These are phyloP conservation scores for Annulohypoxylon stygium DNA, from an alignment of 495 filamentous ascomycete genomes.

Conservation along the genomic window DNA sequence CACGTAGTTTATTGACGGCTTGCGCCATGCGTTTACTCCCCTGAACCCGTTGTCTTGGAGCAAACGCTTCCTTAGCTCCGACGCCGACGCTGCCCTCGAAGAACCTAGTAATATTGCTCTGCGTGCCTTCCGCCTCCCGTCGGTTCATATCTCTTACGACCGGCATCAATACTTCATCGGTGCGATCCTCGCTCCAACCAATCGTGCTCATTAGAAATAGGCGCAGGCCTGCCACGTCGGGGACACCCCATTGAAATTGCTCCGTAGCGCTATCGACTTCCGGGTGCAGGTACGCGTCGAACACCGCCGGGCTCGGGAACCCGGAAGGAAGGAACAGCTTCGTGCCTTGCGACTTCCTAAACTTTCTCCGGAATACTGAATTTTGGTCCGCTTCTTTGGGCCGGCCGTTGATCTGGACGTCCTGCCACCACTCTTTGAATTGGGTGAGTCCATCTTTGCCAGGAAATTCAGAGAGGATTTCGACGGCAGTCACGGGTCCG, in stretches of 20 bases:
- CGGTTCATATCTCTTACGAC: slow-evolving; percentile 96
- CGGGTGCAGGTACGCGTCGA: slow-evolving; percentile 84
- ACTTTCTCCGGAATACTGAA: slow-evolving; percentile 82
- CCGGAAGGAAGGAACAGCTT: slow-evolving; percentile 85
- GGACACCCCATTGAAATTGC: slow-evolving; percentile 92
- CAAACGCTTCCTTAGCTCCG: slow-evolving; percentile 74
- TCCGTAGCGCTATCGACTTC: slow-evolving; percentile 84
- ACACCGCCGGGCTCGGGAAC: slow-evolving; percentile 82
- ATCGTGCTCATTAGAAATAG: slow-evolving; percentile 91
- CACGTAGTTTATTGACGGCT: slow-evolving; percentile 76
- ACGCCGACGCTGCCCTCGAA: slow-evolving; percentile 66
- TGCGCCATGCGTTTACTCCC: slow-evolving; percentile 86
- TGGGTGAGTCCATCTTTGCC: slow-evolving; percentile 64
- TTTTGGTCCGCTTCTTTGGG: slow-evolving; percentile 65
- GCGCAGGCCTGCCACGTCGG: slow-evolving; percentile 88
- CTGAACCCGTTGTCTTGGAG: slow-evolving; percentile 74
- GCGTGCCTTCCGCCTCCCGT: slow-evolving; percentile 86
- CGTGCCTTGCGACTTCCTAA: slow-evolving; percentile 75
- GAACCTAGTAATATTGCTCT: slow-evolving; percentile 94
- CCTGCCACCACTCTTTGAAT: slow-evolving; percentile 90
- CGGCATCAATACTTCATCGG: slow-evolving; percentile 93
- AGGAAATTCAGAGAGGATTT: slow-evolving; percentile 91
- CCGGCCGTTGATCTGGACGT: slow-evolving; percentile 71
- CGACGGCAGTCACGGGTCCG: slow-evolving; percentile 92
- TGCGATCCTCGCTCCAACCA: slow-evolving; percentile 90